Conservation (phyloP, 2,329 filamentous ascomycete species). For the Apiospora saccharicola region DNA sequence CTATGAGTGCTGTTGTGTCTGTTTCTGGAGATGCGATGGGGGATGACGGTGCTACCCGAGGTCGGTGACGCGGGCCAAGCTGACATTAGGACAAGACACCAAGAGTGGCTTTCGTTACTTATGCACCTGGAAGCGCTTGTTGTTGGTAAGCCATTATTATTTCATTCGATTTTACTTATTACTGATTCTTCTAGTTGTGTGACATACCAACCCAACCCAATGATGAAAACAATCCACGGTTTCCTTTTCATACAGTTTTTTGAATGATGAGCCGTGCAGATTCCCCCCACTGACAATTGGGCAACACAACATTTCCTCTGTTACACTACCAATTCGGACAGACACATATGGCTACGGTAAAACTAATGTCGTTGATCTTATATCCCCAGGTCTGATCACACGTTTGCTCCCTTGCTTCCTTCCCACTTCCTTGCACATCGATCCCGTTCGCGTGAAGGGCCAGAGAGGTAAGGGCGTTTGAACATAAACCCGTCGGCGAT, state of each 20-base stretch:
- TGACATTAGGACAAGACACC: background rate
- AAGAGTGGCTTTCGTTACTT: background rate
- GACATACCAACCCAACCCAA: background rate
- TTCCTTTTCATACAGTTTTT: constrained; percentile 18
- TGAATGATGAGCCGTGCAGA: constrained; percentile 23
- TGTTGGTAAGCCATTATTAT: background rate
- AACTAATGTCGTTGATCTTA: background rate
- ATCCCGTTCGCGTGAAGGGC: background rate
- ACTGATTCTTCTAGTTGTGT: constrained; percentile 1
- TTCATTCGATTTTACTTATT: background rate
- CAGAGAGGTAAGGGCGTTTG: background rate
- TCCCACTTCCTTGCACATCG: background rate
- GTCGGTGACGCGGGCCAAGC: constrained; percentile 9
- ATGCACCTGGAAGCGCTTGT: background rate
- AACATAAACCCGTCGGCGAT: constrained; percentile 3
- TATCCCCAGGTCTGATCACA: background rate
- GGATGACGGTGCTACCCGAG: background rate
- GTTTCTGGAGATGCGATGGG: background rate
- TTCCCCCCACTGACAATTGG: constrained; percentile 23
- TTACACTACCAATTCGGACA: background rate
- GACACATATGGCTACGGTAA: background rate
- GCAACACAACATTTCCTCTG: background rate
- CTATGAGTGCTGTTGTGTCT: background rate
- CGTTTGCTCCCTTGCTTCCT: background rate
- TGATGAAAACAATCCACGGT: constrained; percentile 18